Base-by-base conservation (phyloP, 2,329 filamentous ascomycete species). In the Ascomycota sp. region DNA sequence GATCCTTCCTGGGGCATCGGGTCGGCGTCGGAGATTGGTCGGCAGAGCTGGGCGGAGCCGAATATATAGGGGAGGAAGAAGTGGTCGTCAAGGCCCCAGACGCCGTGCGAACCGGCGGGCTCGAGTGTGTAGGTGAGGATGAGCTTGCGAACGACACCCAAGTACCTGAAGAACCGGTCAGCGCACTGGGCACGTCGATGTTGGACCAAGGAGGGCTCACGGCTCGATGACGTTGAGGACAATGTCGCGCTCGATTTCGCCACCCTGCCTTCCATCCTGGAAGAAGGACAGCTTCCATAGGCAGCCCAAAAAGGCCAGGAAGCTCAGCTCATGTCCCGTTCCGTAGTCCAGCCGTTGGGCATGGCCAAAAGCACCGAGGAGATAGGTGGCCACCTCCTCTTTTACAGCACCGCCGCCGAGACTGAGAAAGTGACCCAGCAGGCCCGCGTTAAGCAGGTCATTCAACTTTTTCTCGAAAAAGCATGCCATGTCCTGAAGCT, bases 81-180 rank as follows among this genome's bases (percentile, higher is more conserved):
- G 53, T 98, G 86, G 50, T 98, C 89, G 47, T 98, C 89, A n/a
- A 98, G 63, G 13, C 89, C 89, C 89, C 89, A 98, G 13, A 98
- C 89, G 3, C 89, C 89, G 47, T 95, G 89, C 1, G 86, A 92
- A 3, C 89, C 89, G 5, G 89, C 89, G 4, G 89, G 89, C 47
- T 98, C 89, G 13, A 98, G 68, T 1, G 75, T 94, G 49, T 95
- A 98, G 3, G 75, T 86, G 30, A 81, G 60, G 41, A 98, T 94
- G 8, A 98, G 63, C 25, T 67, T 71, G 24, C 89, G 75, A 27
- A 93, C 62, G 2, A 95, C 73, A 21, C 61, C 57, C n/a, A 92
- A 59, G 44, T 92, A 92, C 25, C 77, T 82, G 43, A 19, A 23
- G 8, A 20, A 4, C 5, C 8, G 9, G 20, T 38, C 29, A 38